A percentile compares a stretch with the other conserved stretches of the same genome.
These are phyloP conservation scores for Eustoma russellianum DNA, from an alignment of 257 asterid species.

Conservation along the genomic window DNA sequence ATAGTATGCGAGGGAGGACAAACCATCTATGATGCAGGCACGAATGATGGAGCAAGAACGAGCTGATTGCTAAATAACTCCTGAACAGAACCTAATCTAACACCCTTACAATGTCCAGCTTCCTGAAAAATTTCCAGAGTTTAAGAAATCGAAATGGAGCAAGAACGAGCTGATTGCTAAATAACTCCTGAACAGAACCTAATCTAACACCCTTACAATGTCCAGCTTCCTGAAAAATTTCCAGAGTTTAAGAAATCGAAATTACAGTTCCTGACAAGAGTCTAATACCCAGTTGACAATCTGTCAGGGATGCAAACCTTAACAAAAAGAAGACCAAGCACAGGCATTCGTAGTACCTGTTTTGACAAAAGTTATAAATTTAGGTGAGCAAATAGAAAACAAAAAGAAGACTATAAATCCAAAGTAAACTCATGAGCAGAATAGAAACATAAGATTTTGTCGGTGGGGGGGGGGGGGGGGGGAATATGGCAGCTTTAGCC, in stretches of 20 bases:
- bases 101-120: conserved; percentile 59
- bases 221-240: conserved; percentile 41
- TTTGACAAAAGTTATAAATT: background rate
- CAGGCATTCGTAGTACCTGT: conserved; percentile 84
- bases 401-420: too few relatives aligned
- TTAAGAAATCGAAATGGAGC: too few relatives aligned
- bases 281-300: background rate
- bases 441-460: too few relatives aligned
- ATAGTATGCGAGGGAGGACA: conserved; percentile 8
- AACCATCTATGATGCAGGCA: too few relatives aligned
- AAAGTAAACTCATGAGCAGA: too few relatives aligned
- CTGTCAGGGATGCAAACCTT: conserved; percentile 35
- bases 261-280: background rate
- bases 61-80: conserved; percentile 69
- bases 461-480: too few relatives aligned
- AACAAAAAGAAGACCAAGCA: conserved; percentile 31
- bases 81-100: conserved; percentile 82
- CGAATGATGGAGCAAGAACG: conserved; percentile 63
- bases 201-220: conserved; percentile 77
- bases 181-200: conserved; percentile 83
- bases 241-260: too few relatives aligned
- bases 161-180: conserved; percentile 41
- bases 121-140: conserved; percentile 48
- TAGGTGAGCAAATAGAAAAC: too few relatives aligned
- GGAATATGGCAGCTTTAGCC: too few relatives aligned